Conservation (phyloP, 306 rosid genomes). For the Prunus fruticosa region DNA sequence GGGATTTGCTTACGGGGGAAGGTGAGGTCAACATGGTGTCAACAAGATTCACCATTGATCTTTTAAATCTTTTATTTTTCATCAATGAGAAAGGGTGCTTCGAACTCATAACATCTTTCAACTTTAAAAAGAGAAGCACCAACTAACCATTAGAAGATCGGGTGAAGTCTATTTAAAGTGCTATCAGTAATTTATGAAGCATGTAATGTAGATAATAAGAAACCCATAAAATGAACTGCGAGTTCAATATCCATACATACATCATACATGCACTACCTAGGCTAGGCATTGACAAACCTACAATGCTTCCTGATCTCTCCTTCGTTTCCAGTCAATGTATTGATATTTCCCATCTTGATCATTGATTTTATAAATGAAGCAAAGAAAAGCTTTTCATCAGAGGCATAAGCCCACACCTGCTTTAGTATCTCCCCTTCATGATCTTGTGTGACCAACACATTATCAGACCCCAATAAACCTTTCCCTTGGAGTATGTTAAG, state of each 20-base stretch:
- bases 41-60: too few relatives aligned
- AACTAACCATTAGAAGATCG: too few relatives aligned
- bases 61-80: too few relatives aligned
- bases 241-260: not conserved
- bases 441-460: constrained; percentile 60
- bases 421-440: constrained; percentile 43
- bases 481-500: constrained; percentile 68
- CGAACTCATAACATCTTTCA: too few relatives aligned
- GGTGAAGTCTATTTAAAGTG: too few relatives aligned
- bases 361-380: constrained; percentile 64
- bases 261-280: not conserved
- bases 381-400: constrained; percentile 59
- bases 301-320: constrained; percentile 77
- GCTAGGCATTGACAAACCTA: constrained; percentile 49
- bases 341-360: constrained; percentile 83
- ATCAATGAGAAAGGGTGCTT: too few relatives aligned
- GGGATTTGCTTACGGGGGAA: too few relatives aligned
- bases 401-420: constrained; percentile 66
- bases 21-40: too few relatives aligned
- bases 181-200: too few relatives aligned
- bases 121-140: too few relatives aligned
- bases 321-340: constrained; percentile 54
- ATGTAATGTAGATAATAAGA: too few relatives aligned
- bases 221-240: not conserved
- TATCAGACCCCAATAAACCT: constrained; percentile 72